These are phyloP conservation scores for Wickerhamiella dianesei DNA, from an alignment of 805 yeast genomes.

Conservation along the genomic window DNA sequence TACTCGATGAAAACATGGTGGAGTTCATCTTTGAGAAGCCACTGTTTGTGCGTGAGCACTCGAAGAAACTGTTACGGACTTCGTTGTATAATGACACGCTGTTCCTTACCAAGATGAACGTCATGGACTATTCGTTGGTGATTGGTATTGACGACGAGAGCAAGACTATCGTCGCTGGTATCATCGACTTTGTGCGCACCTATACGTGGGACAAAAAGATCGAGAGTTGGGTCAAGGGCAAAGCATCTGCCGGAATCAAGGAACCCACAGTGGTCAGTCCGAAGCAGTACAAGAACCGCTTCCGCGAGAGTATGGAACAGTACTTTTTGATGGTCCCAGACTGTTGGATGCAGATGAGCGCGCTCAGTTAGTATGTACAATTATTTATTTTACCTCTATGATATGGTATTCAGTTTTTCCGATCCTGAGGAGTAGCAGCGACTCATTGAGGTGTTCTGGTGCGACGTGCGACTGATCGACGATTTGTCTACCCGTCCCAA, in stretches of 20 bases:
- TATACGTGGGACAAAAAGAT: slow-evolving; percentile 98
- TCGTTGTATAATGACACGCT: slow-evolving; percentile 92
- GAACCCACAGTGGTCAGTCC: slow-evolving; percentile 98
- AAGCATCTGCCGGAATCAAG: slow-evolving; percentile 76
- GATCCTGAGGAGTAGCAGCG: slow-evolving; percentile 46
- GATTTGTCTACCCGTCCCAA: slow-evolving; percentile 48
- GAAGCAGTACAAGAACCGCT: slow-evolving; percentile 82
- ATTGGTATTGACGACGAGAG: slow-evolving; percentile 68
- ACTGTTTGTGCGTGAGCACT: slow-evolving; percentile 81
- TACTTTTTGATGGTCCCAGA: slow-evolving; percentile 93
- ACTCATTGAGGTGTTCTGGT: slow-evolving; percentile 31
- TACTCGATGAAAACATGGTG: slow-evolving; percentile 94
- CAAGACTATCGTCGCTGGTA: slow-evolving; percentile 71
- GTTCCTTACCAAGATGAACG: slow-evolving; percentile 91
- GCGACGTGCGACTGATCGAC: not conserved
- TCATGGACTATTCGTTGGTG: slow-evolving; percentile 94
- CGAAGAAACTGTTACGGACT: slow-evolving; percentile 70
- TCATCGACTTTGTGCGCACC: slow-evolving; percentile 84
- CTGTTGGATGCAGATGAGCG: slow-evolving; percentile 22
- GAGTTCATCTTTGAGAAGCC: slow-evolving; percentile 96
- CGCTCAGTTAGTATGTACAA: not conserved
- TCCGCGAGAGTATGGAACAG: slow-evolving; percentile 95
- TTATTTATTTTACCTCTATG: not conserved
- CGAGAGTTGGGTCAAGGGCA: slow-evolving; percentile 97
- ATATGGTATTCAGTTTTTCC: slow-evolving; percentile 44